phyloP scores from a whole-genome alignment of 345 rosid genomes.

The Euclidium syriacum region DNA sequence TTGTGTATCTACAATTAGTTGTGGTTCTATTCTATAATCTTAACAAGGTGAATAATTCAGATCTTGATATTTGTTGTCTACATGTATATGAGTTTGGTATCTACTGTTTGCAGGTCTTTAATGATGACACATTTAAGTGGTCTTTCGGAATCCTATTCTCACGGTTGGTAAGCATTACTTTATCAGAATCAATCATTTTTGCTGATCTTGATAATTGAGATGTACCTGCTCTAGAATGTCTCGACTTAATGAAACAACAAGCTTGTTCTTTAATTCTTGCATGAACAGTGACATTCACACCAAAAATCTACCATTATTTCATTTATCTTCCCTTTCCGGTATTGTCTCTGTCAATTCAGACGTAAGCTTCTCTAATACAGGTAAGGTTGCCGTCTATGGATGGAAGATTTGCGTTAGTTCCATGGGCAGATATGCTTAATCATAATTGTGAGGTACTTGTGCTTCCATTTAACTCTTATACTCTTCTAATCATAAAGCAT shows the following conservation, averaged over 20 bases:
- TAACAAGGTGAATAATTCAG: background rate
- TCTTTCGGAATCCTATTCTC: constrained; percentile 96
- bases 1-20: background rate
- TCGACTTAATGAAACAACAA: background rate
- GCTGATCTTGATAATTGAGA: background rate
- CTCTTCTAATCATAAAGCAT: constrained; percentile 4
- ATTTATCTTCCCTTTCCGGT: background rate
- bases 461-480: background rate
- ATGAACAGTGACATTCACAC: background rate
- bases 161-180: constrained; percentile 64
- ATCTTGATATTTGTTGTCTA: background rate
- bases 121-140: constrained; percentile 88
- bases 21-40: constrained; percentile 5
- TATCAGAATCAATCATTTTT: constrained; percentile 2
- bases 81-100: constrained; percentile 16
- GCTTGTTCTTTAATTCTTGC: background rate
- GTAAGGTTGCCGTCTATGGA: constrained; percentile 93
- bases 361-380: constrained; percentile 32
- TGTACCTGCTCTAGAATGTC: background rate
- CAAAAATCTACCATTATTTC: background rate
- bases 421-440: constrained; percentile 99
- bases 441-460: constrained; percentile 81
- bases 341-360: background rate
- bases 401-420: constrained; percentile 90
- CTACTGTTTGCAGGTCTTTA: constrained; percentile 58